Base-by-base conservation (phyloP, 495 filamentous ascomycete species). In the Immersiella caudata region DNA sequence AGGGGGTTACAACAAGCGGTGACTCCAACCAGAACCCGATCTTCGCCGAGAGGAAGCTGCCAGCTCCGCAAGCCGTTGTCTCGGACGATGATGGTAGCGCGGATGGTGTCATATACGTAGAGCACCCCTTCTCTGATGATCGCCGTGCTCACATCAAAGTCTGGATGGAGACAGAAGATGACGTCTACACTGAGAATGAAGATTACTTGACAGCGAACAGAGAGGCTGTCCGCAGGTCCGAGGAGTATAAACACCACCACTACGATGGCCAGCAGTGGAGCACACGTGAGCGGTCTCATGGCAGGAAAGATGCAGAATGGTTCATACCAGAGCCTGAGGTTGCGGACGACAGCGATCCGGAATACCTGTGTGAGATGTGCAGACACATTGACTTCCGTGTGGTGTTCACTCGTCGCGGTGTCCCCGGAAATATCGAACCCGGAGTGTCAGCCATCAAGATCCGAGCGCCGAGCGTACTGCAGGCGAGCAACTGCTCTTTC, bases 301-400 rank as follows among this genome's bases (percentile, higher is more conserved):
- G 50, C 63, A 56, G 18, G n/a, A 40, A 21, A n/a, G 68, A 70
- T 14, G 68, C 66, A 40, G 68, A 70, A 25, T 70, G 68, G 68
- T 70, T 67, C 59, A 70, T 70, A 26, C 24, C 64, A 35, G 63
- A 58, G 2, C 68, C 68, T 8, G 11, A 29, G 0, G 25, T 64
- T 11, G 36, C 64, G 12, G 36, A 58, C 4, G 25, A 49, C 20
- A 55, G n/a, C 52, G 60, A 70, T 25, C 68, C 64, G 0, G 64
- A 70, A 29, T 70, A 70, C 24, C 60, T 70, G 1, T 70, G 68
- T 59, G 68, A 66, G 2, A 70, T 70, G 68, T 70, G 68, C 52
- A 49, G 68, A 3, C 68, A 70, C 3, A 64, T 70, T 9, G 64
- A 70, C 36, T 70, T 70, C 36, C 40, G 12, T 9, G 60, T 52